Conservation (phyloP, 768 basidiomycete genomes). For the Pilatotrama ljubarskyi region DNA sequence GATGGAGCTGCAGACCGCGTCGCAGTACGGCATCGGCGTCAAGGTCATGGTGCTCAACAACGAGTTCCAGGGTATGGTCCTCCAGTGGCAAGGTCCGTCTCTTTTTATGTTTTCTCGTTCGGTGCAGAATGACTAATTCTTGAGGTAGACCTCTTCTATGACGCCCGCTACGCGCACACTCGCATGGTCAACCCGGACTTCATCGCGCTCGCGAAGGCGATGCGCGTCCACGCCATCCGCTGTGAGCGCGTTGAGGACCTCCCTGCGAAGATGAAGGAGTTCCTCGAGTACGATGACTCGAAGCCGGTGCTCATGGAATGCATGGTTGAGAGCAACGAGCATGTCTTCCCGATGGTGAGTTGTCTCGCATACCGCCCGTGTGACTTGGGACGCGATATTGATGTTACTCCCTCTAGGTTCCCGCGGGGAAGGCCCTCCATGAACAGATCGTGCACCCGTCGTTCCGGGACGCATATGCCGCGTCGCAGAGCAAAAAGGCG, state of each 20-base stretch:
- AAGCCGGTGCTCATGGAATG: conserved; percentile 93
- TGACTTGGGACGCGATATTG: neutral
- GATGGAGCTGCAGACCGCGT: conserved; percentile 96
- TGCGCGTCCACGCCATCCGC: conserved; percentile 91
- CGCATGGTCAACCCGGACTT: conserved; percentile 96
- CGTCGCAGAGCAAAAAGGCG: conserved; percentile 21
- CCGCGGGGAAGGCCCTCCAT: conserved; percentile 92
- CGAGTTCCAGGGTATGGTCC: conserved; percentile 98
- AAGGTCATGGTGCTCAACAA: conserved; percentile 94
- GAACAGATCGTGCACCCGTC: conserved; percentile 76
- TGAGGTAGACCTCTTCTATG: conserved; percentile 87
- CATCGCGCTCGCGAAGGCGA: conserved; percentile 82
- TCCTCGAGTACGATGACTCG: conserved; percentile 88
- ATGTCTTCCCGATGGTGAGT: conserved; percentile 88
- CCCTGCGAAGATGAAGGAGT: conserved; percentile 97
- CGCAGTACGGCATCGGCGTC: conserved; percentile 90
- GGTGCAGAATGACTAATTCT: conserved; percentile 9
- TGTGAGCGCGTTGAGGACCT: conserved; percentile 72
- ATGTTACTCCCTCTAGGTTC: conserved; percentile 49
- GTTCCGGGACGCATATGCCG: conserved; percentile 28
- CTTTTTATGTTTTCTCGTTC: neutral
- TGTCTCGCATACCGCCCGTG: conserved; percentile 13
- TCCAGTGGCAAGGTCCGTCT: conserved; percentile 92
- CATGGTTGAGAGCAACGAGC: conserved; percentile 77
- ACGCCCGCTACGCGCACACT: conserved; percentile 95